These are phyloP conservation scores for Penicilliopsis zonata DNA, from an alignment of 495 filamentous ascomycete species.

Conservation along the genomic window DNA sequence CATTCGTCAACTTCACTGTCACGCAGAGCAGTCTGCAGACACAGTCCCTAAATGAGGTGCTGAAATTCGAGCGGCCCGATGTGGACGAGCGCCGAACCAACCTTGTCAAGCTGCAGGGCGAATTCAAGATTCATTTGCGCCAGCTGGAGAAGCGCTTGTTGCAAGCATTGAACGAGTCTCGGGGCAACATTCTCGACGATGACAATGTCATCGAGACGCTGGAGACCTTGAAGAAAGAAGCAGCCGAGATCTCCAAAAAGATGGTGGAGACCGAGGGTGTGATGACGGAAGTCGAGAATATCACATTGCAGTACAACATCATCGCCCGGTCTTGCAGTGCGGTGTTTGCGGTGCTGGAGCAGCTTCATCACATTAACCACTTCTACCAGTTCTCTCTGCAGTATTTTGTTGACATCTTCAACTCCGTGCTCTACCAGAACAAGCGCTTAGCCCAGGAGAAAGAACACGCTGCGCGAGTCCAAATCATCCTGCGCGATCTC, in stretches of 20 bases:
- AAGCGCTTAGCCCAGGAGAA: conserved; percentile 58
- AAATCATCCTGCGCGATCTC: conserved; percentile 78
- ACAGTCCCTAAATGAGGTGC: conserved; percentile 89
- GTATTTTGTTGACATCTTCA: conserved; percentile 96
- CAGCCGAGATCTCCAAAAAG: conserved; percentile 89
- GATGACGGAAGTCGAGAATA: conserved; percentile 92
- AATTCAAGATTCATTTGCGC: conserved; percentile 94
- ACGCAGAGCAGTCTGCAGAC: conserved; percentile 98
- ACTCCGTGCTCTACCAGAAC: conserved; percentile 77
- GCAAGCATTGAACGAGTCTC: conserved; percentile 92
- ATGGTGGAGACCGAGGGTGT: conserved; percentile 94
- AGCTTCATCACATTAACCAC: conserved; percentile 96
- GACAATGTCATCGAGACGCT: conserved; percentile 96
- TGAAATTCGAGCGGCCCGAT: conserved; percentile 94
- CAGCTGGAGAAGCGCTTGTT: conserved; percentile 92
- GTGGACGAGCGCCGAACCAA: conserved; percentile 95
- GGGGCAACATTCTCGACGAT: conserved; percentile 96
- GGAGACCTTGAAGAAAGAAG: conserved; percentile 95
- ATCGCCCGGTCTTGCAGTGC: conserved; percentile 92
- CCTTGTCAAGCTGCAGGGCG: conserved; percentile 94
- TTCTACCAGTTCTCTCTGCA: conserved; percentile 99
- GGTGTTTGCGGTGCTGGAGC: conserved; percentile 91
- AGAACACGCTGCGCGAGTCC: conserved; percentile 63
- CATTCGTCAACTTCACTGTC: conserved; percentile 98
- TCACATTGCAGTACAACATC: conserved; percentile 84